A percentile compares a stretch with the other conserved stretches of the same genome.
Evolutionary conservation across 768 basidiomycete genomes (phyloP).

Genomic region (Sarcomyxa edulis): DNA sequence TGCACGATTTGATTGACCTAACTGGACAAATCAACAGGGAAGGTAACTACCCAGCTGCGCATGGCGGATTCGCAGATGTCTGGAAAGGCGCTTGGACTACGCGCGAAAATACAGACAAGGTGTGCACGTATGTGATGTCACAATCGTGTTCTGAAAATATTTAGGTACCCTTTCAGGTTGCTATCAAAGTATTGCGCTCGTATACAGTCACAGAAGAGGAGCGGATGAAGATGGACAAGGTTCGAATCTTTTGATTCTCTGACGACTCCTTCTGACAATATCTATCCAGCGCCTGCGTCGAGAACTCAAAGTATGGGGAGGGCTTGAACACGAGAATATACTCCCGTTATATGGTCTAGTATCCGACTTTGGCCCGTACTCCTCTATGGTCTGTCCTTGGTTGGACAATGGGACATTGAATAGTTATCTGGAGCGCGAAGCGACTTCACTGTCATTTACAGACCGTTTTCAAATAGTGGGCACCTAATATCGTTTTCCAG

Average conservation of each 20-base stretch:
- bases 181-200: conserved; percentile 8
- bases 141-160: not conserved
- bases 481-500: not conserved
- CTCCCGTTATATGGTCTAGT: conserved; percentile 21
- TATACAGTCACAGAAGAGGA: conserved; percentile 1
- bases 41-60: conserved; percentile 28
- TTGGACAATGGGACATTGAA: conserved; percentile 21
- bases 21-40: conserved; percentile 24
- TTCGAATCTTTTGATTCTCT: not conserved
- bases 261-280: not conserved
- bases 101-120: not conserved
- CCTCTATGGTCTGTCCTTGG: conserved; percentile 29
- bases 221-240: conserved; percentile 6
- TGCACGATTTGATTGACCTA: too few relatives aligned
- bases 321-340: conserved; percentile 17
- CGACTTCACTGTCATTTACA: conserved; percentile 9
- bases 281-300: conserved; percentile 17
- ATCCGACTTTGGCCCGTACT: conserved; percentile 21
- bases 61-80: conserved; percentile 40
- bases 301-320: conserved; percentile 15
- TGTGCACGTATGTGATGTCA: not conserved
- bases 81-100: conserved; percentile 31
- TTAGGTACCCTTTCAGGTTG: conserved; percentile 3
- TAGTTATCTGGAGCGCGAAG: conserved; percentile 14
- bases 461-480: conserved; percentile 15